Evolutionary conservation across 305 asterid genomes (phyloP).

Genomic region (Fraxinus albicans): DNA sequence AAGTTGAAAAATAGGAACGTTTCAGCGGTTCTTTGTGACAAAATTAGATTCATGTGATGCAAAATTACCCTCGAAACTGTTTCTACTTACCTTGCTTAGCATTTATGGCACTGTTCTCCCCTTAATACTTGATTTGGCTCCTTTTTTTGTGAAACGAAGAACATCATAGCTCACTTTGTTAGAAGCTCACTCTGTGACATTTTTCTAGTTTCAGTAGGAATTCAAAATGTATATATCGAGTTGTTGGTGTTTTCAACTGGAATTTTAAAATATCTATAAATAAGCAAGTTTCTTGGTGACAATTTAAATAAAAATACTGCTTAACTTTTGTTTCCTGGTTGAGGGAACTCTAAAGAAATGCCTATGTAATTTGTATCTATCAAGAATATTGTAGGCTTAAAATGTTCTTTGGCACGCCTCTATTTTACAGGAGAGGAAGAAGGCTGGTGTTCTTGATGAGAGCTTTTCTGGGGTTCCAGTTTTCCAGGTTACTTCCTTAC

Average conservation of each 20-base stretch:
- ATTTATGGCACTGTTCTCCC: background rate
- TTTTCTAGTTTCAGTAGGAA: background rate
- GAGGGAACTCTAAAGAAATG: background rate
- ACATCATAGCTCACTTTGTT: constrained; percentile 1
- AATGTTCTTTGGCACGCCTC: constrained; percentile 10
- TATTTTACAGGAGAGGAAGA: constrained; percentile 54
- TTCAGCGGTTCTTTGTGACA: background rate
- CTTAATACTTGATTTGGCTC: background rate
- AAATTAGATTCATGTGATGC: background rate
- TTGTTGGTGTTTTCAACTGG: background rate
- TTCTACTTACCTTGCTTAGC: background rate
- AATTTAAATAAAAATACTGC: background rate
- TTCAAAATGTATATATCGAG: background rate
- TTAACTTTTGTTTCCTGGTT: background rate
- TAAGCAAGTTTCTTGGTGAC: background rate
- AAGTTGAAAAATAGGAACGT: background rate
- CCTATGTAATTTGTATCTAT: background rate
- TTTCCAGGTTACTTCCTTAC: constrained; percentile 60
- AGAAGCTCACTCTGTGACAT: background rate
- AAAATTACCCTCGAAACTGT: background rate
- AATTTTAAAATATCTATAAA: background rate
- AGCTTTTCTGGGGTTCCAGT: constrained; percentile 86
- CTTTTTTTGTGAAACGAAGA: background rate
- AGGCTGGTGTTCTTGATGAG: constrained; percentile 48
- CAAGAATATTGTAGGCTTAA: background rate